phyloP scores from a whole-genome alignment of 2,329 filamentous ascomycete species.

The Ascochyta rabiei region DNA sequence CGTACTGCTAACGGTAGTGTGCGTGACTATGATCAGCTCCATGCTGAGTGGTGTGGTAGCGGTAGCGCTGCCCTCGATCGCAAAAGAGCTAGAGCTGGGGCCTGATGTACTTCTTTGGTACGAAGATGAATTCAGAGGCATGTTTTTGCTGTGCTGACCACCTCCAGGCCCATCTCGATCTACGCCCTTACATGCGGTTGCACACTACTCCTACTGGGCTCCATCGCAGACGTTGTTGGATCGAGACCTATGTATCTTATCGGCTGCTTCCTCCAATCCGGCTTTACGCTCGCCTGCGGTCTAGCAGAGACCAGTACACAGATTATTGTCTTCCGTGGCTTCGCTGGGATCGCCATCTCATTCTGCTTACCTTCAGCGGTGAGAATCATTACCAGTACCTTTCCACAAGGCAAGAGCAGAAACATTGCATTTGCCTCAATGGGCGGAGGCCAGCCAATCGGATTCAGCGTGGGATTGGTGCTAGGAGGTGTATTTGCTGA shows the following conservation, averaged over 20 bases:
- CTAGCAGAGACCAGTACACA: constrained; percentile 45
- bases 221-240: constrained; percentile 59
- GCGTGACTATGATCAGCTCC: constrained; percentile 33
- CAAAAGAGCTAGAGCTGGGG: constrained; percentile 35
- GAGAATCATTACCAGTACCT: constrained; percentile 55
- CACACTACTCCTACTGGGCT: constrained; percentile 57
- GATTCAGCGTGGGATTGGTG: constrained; percentile 58
- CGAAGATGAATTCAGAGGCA: not conserved
- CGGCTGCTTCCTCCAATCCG: constrained; percentile 53
- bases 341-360: constrained; percentile 54
- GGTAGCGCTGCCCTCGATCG: constrained; percentile 53
- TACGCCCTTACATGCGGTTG: constrained; percentile 55
- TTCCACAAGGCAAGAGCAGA: constrained; percentile 54
- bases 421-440: constrained; percentile 60
- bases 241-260: constrained; percentile 54
- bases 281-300: constrained; percentile 56
- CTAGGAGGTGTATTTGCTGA: constrained; percentile 58
- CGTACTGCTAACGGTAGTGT: constrained; percentile 36
- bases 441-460: constrained; percentile 58
- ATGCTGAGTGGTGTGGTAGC: constrained; percentile 49
- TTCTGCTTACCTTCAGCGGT: constrained; percentile 58
- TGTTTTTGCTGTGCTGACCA: constrained; percentile 8
- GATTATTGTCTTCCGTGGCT: constrained; percentile 55
- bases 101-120: constrained; percentile 39
- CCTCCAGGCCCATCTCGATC: constrained; percentile 44